A percentile compares a stretch with the other conserved stretches of the same genome.
Evolutionary conservation across 1,284 basidiomycete genomes (phyloP).

Genomic region (Ganoderma leucocontextum): DNA sequence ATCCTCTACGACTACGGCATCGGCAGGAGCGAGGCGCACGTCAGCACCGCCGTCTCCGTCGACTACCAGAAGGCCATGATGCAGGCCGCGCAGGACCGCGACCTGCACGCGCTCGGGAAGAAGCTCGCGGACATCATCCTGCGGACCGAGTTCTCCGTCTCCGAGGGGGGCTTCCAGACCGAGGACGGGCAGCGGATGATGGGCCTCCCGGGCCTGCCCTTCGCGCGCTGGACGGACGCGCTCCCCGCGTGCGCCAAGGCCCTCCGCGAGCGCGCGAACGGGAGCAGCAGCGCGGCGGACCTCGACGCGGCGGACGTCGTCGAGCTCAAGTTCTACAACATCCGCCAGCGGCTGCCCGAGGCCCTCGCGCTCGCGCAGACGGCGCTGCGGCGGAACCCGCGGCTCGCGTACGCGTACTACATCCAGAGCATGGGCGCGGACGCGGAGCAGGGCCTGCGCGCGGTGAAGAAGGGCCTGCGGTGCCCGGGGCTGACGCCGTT

Average conservation of each 20-base stretch:
- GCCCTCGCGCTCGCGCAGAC: slow-evolving; percentile 54
- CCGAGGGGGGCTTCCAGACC: slow-evolving; percentile 54
- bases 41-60: slow-evolving; percentile 45
- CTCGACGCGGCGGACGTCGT: slow-evolving; percentile 64
- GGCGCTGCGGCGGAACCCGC: slow-evolving; percentile 59
- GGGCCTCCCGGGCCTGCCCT: slow-evolving; percentile 48
- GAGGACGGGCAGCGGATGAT: slow-evolving; percentile 47
- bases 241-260: slow-evolving; percentile 62
- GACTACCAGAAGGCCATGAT: slow-evolving; percentile 62
- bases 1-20: slow-evolving; percentile 56
- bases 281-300: slow-evolving; percentile 46
- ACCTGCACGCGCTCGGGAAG: slow-evolving; percentile 59
- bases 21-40: slow-evolving; percentile 49
- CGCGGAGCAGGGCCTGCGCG: slow-evolving; percentile 43
- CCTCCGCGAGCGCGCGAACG: slow-evolving; percentile 48
- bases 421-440: slow-evolving; percentile 50
- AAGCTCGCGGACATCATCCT: slow-evolving; percentile 55
- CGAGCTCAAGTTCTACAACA: slow-evolving; percentile 64
- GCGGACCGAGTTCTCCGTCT: slow-evolving; percentile 62
- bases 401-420: slow-evolving; percentile 67
- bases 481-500: slow-evolving; percentile 35
- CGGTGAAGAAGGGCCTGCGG: slow-evolving; percentile 66
- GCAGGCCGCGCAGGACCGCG: slow-evolving; percentile 48
- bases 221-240: slow-evolving; percentile 60
- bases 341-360: slow-evolving; percentile 51